A percentile compares a stretch with the other conserved stretches of the same genome.
phyloP scores from a whole-genome alignment of 345 rosid species.

The Bruguiera parviflora region DNA sequence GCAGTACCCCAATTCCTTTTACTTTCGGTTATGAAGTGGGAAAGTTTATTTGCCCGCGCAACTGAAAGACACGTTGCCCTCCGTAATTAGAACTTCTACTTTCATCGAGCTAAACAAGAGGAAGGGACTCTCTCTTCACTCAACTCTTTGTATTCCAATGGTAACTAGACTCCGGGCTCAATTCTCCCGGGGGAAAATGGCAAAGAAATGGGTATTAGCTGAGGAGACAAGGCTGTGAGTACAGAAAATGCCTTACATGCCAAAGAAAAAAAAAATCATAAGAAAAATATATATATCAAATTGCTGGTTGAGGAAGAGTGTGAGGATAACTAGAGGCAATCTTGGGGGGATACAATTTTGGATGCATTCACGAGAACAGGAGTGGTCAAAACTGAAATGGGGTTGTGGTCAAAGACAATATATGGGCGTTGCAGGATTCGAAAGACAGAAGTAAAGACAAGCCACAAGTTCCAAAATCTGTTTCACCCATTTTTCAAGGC shows the following conservation, averaged over 20 bases:
- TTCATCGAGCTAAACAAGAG: too few species aligned
- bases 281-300: not conserved
- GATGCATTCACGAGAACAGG: not conserved
- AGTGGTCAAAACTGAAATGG: slow-evolving; percentile 12
- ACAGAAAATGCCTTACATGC: not conserved
- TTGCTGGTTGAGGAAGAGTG: not conserved
- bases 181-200: too few species aligned
- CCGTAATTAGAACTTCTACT: too few species aligned
- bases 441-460: slow-evolving; percentile 17
- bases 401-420: slow-evolving; percentile 27
- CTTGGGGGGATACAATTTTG: not conserved
- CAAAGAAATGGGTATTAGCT: too few species aligned
- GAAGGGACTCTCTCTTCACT: too few species aligned
- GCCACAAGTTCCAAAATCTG: not conserved
- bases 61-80: too few species aligned
- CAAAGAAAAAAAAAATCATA: not conserved
- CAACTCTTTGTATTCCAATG: too few species aligned
- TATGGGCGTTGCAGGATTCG: slow-evolving; percentile 12
- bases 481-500: not conserved
- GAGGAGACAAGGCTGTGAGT: too few species aligned
- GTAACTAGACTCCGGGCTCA: too few species aligned
- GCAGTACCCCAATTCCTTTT: too few species aligned
- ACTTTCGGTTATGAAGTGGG: too few species aligned
- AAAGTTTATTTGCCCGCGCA: too few species aligned
- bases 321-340: slow-evolving; percentile 6